A percentile compares a stretch with the other conserved stretches of the same genome.
These are phyloP conservation scores for Clarireedia monteithiana DNA, from an alignment of 2,329 filamentous ascomycete species.

Conservation along the genomic window DNA sequence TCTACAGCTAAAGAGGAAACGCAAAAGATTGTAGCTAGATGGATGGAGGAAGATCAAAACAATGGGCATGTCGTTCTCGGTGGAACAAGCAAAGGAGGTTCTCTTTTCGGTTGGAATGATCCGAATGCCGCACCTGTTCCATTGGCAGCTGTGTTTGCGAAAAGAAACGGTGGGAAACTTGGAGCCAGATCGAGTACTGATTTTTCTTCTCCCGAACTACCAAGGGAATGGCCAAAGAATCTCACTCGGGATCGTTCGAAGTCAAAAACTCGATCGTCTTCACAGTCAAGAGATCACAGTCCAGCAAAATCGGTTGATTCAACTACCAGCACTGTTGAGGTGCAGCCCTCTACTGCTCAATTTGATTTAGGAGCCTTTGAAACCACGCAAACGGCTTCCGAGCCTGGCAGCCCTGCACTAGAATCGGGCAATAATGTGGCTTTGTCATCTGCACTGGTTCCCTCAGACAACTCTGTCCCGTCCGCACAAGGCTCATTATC, in stretches of 20 bases:
- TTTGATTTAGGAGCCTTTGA: conserved; percentile 20
- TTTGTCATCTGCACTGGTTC: no score
- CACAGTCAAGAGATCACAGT: conserved; percentile 17
- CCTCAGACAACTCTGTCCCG: neutral
- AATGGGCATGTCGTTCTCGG: conserved; percentile 42
- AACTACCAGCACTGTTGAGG: conserved; percentile 3
- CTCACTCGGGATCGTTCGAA: conserved; percentile 14
- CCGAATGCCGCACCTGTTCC: conserved; percentile 42
- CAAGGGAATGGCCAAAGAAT: conserved; percentile 24
- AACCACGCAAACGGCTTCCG: neutral
- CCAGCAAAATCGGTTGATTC: conserved; percentile 14
- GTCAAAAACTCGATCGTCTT: conserved; percentile 16
- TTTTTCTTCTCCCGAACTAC: conserved; percentile 13
- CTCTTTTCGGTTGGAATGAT: conserved; percentile 54
- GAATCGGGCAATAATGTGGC: neutral
- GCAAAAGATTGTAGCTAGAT: conserved; percentile 51
- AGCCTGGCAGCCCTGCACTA: neutral
- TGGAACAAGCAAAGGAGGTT: conserved; percentile 38
- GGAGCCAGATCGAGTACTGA: conserved; percentile 5
- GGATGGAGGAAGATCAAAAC: conserved; percentile 59
- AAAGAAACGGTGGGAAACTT: conserved; percentile 14
- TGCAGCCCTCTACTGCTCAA: conserved; percentile 12
- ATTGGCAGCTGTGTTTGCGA: conserved; percentile 30
- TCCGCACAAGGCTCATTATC: neutral
- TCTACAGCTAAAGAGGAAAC: conserved; percentile 47